Evolutionary conservation across 208 protist genomes (phyloP), one percentile per base, ranked within the genome.

Genomic region (Trichomonas vaginalis): DNA sequence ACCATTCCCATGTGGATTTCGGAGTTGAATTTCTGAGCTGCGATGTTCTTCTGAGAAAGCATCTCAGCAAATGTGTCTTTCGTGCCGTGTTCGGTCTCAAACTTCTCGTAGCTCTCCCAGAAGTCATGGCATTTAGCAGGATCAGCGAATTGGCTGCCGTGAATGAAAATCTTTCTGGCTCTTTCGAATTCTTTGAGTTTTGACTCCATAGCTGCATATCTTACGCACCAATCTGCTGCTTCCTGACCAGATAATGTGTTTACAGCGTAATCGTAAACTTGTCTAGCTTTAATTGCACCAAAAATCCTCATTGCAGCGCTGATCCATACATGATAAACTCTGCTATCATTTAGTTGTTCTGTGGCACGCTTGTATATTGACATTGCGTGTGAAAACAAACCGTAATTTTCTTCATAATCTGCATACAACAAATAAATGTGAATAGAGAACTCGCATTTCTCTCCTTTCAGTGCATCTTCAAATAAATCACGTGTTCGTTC

Each of bases 221-320:
- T 46, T 17, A 80, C 8, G 49, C 92, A 80, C 92, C 47, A 80
- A 37, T 95, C 32, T 32, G 47, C 9, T 4, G 27, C 15, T 48
- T 45, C 42, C 37, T 12, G n/a, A 10, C 42, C 39, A 47, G 39
- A 23, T 1, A 95, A 45, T 48, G n/a, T 45, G 37, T 14, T 9
- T 23, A 95, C 42, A 15, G 92, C 92, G 42, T 95, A 80, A 47
- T 95, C 49, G 82, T 95, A 95, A 42, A 95, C 42, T 42, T 95
- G 47, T 47, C 92, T 40, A 10, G 92, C 21, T 95, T 79, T 95
- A 12, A 49, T 32, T 79, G 35, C 51, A 15, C 92, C 92, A 95
- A 46, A 95, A 3, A 95, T 23, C 15, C 42, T 15, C 6, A 35
- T 17, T 21, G 92, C 92, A 35, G 49, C 10, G 47, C 35, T 10